phyloP scores from a whole-genome alignment of 2,329 filamentous ascomycete species.

The Neurospora sp. region DNA sequence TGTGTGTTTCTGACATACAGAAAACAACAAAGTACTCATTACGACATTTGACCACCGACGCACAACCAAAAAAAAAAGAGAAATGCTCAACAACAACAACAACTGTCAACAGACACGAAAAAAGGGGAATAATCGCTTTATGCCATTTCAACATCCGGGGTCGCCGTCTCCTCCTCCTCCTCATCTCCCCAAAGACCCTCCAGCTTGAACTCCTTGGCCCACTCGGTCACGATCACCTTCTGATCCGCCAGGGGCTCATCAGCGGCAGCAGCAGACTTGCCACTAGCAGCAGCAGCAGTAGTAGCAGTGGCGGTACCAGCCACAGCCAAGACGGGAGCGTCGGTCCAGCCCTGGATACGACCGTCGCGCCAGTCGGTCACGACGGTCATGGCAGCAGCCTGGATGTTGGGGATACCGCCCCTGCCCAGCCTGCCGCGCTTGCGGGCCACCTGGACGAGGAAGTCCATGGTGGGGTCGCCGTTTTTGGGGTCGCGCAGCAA shows the following conservation, averaged over 20 bases:
- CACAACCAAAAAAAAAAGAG: not conserved
- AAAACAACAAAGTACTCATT: not conserved
- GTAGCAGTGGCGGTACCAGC: slow-evolving; percentile 25
- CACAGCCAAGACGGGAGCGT: slow-evolving; percentile 59
- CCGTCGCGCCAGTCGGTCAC: slow-evolving; percentile 96
- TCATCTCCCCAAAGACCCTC: slow-evolving; percentile 82
- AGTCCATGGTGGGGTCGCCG: slow-evolving; percentile 77
- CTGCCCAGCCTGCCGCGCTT: slow-evolving; percentile 83
- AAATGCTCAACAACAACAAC: slow-evolving; percentile 5
- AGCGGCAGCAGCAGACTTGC: slow-evolving; percentile 20
- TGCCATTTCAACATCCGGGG: slow-evolving; percentile 40
- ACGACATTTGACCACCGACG: slow-evolving; percentile 8
- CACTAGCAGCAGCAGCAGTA: slow-evolving; percentile 17
- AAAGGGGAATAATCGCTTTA: slow-evolving; percentile 20
- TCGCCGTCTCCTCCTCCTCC: slow-evolving; percentile 18
- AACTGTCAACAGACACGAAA: not conserved
- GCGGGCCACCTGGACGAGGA: slow-evolving; percentile 87
- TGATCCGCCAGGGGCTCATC: slow-evolving; percentile 50
- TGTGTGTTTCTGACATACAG: not conserved
- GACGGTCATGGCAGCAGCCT: slow-evolving; percentile 81
- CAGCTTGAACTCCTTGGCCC: slow-evolving; percentile 91
- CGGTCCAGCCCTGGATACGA: slow-evolving; percentile 85
- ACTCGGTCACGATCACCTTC: slow-evolving; percentile 83
- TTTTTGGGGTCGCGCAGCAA: slow-evolving; percentile 56
- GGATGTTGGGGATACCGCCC: slow-evolving; percentile 82